These are phyloP conservation scores for Prunus fruticosa DNA, from an alignment of 306 rosid genomes.

Conservation along the genomic window DNA sequence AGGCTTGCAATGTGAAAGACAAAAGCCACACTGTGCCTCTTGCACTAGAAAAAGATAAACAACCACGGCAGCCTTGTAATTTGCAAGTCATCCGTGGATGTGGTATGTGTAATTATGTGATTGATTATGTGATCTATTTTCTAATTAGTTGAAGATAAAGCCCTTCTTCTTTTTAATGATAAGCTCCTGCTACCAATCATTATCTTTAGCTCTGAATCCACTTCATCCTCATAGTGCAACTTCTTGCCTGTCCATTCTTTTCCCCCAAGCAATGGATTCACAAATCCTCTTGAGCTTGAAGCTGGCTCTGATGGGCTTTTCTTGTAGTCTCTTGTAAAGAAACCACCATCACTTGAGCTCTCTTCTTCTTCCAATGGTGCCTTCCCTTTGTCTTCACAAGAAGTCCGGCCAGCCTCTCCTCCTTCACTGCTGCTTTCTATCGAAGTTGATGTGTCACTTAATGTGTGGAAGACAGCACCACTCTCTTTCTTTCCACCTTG, in stretches of 20 bases:
- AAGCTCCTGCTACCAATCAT: conserved; percentile 22
- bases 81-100: neutral
- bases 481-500: conserved; percentile 39
- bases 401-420: conserved; percentile 27
- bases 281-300: conserved; percentile 25
- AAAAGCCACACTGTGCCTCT: too few species aligned
- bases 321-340: neutral
- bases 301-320: conserved; percentile 29
- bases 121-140: neutral
- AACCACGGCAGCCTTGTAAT: neutral
- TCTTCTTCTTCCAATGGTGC: conserved; percentile 13
- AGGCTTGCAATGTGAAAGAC: too few species aligned
- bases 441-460: conserved; percentile 52
- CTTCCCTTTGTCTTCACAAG: conserved; percentile 31
- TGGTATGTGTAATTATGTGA: neutral
- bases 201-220: conserved; percentile 1
- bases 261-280: neutral
- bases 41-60: too few species aligned
- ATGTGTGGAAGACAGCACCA: conserved; percentile 35
- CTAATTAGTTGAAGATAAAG: conserved; percentile 19
- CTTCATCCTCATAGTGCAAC: neutral
- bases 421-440: conserved; percentile 41
- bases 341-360: conserved; percentile 28
- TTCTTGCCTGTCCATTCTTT: too few species aligned
- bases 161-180: conserved; percentile 25